phyloP scores from a whole-genome alignment of 1,284 basidiomycete species.

The Cryptococcus deneoformans region DNA sequence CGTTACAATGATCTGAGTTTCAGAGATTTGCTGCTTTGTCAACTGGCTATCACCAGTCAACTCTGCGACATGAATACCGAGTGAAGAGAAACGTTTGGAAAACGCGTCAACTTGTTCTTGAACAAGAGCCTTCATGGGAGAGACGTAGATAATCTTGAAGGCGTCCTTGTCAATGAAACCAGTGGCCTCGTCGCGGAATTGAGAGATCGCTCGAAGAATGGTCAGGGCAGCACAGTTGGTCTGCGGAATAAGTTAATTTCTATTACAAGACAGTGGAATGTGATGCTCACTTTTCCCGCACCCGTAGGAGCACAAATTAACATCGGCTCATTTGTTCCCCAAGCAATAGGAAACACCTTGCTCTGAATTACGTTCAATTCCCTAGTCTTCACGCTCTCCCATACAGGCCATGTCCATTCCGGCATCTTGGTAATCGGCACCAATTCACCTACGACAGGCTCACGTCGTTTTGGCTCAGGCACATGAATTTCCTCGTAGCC shows the following conservation, averaged over 20 bases:
- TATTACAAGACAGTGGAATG: not conserved
- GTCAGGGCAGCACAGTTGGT: conserved; percentile 98
- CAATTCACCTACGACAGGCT: conserved; percentile 61
- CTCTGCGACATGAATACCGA: conserved; percentile 87
- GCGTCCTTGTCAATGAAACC: conserved; percentile 83
- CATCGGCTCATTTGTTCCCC: conserved; percentile 91
- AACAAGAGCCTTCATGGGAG: conserved; percentile 98
- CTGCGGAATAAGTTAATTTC: conserved; percentile 51
- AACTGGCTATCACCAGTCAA: conserved; percentile 97
- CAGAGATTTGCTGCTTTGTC: conserved; percentile 96
- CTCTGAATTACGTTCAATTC: conserved; percentile 88
- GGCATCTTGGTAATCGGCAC: conserved; percentile 77
- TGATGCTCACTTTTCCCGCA: conserved; percentile 80
- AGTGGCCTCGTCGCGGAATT: conserved; percentile 76
- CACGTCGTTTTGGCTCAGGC: conserved; percentile 83
- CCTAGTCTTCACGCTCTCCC: conserved; percentile 56
- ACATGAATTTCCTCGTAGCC: conserved; percentile 99
- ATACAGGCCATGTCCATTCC: conserved; percentile 82
- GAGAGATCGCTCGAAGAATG: conserved; percentile 81
- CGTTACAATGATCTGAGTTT: conserved; percentile 98
- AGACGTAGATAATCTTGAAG: conserved; percentile 94
- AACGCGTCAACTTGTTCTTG: conserved; percentile 98
- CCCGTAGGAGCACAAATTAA: conserved; percentile 97
- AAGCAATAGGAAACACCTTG: conserved; percentile 88
- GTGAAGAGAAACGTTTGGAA: conserved; percentile 73